Evolutionary conservation across 129 eudicot species (phyloP).

Genomic region (Artemisia annua): DNA sequence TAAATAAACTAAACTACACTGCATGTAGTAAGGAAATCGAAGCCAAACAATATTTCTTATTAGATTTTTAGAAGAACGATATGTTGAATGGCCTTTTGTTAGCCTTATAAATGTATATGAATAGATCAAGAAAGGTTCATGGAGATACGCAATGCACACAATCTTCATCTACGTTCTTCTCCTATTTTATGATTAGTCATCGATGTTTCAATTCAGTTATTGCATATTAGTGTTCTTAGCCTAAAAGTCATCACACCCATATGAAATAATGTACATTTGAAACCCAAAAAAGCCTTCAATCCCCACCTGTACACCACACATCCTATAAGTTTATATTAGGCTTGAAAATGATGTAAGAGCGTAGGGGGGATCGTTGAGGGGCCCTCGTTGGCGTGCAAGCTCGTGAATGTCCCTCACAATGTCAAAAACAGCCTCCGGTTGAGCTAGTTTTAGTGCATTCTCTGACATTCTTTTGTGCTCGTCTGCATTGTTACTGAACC

Average conservation of each 20-base stretch:
- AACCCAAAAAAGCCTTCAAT: conserved; percentile 23
- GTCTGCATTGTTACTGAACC: conserved; percentile 78
- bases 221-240: conserved; percentile 1
- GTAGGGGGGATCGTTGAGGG: conserved; percentile 59
- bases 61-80: too few species aligned
- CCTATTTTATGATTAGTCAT: background rate
- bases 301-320: background rate
- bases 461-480: conserved; percentile 78
- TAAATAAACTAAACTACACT: too few species aligned
- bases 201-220: background rate
- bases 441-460: conserved; percentile 79
- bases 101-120: too few species aligned
- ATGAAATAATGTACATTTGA: conserved; percentile 16
- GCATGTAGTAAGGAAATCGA: too few species aligned
- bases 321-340: conserved; percentile 35
- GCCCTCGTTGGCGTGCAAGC: conserved; percentile 77
- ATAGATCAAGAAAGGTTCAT: too few species aligned
- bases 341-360: conserved; percentile 69
- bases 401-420: conserved; percentile 96
- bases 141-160: too few species aligned
- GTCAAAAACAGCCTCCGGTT: conserved; percentile 92
- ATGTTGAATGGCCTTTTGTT: too few species aligned
- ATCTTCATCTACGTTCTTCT: too few species aligned
- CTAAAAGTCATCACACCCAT: conserved; percentile 11
- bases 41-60: too few species aligned